Conservation (phyloP, 495 filamentous ascomycete species). For the Penicillium angulare region DNA sequence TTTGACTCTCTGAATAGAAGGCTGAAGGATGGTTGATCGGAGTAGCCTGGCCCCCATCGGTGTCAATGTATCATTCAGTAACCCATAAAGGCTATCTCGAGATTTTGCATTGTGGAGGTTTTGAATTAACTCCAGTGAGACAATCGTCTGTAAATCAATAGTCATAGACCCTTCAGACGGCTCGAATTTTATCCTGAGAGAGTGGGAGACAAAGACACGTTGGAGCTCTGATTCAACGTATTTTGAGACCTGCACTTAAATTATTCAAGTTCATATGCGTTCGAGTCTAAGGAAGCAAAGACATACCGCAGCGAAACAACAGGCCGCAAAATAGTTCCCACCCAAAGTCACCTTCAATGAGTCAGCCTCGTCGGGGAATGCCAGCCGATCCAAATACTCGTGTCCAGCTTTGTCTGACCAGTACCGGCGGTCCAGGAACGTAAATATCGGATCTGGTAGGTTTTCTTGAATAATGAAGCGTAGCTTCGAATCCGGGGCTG, state of each 20-base stretch:
- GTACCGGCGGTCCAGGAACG: slow-evolving; percentile 72
- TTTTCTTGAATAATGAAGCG: slow-evolving; percentile 71
- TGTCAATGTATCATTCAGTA: slow-evolving; percentile 81
- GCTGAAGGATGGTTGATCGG: slow-evolving; percentile 81
- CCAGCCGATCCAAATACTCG: slow-evolving; percentile 75
- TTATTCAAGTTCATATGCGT: slow-evolving; percentile 25
- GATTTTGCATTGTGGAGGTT: slow-evolving; percentile 75
- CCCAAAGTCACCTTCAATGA: slow-evolving; percentile 74
- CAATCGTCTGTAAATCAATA: slow-evolving; percentile 83
- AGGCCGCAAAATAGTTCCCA: slow-evolving; percentile 86
- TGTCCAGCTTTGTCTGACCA: slow-evolving; percentile 84
- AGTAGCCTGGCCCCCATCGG: slow-evolving; percentile 85
- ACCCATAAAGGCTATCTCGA: slow-evolving; percentile 74
- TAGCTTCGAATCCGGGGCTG: slow-evolving; percentile 75
- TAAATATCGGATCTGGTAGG: slow-evolving; percentile 52
- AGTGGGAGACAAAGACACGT: slow-evolving; percentile 69
- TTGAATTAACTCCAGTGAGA: slow-evolving; percentile 84
- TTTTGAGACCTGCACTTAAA: slow-evolving; percentile 61
- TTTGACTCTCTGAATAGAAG: slow-evolving; percentile 67
- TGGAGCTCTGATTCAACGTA: slow-evolving; percentile 69
- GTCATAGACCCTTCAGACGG: slow-evolving; percentile 93
- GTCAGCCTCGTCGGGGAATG: slow-evolving; percentile 73
- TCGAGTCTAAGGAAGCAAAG: not conserved
- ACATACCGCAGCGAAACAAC: slow-evolving; percentile 83
- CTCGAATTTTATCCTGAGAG: slow-evolving; percentile 81